Base-by-base conservation (phyloP, 2,329 filamentous ascomycete genomes). In the Trichoderma breve region DNA sequence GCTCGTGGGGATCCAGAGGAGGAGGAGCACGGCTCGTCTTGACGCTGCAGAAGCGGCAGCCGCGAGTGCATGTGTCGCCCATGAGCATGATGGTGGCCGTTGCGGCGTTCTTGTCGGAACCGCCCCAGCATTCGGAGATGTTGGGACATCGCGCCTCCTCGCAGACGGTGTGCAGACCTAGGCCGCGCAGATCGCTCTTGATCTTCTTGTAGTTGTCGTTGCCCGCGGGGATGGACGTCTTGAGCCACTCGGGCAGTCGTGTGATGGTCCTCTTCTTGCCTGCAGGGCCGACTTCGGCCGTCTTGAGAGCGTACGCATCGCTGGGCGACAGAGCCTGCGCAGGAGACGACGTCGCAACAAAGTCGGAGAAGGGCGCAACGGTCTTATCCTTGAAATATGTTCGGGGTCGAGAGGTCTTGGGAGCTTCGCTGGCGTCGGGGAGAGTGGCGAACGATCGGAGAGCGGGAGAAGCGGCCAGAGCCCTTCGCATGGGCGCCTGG, bases 31-130 rank as follows among this genome's bases (percentile, higher is more conserved):
- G 90, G 72, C 85, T 91, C 3, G 96, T 99, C 87, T 98, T 98
- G 67, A 99, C 96, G 75, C 92, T 94, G 87, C 96, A 99, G 86
- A 99, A 99, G 68, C 96, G 90, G 83, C 96, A 99, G 21, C 95
- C 96, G 73, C 96, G 89, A 21, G 96, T 99, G 83, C 96, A 99
- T 9, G 95, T 98, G 82, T 99, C 96, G 75, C 96, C 96, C 95
- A 98, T 98, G 62, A 99, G 85, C 96, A 99, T 99, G 82, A 99
- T 98, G 12, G 96, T 99, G 3, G 96, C 96, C 36, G 96, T 99
- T 5, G 96, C 96, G 30, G 94, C 92, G 75, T 90, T 91, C 85
- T 97, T 97, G 81, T 92, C 90, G 79, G 87, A 90, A 39, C 96
- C 96, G 73, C 96, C 96, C 96, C 96, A 99, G 85, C 96, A 99